phyloP scores from a whole-genome alignment of 2,329 filamentous ascomycete genomes.

The Coleophoma crateriformis region DNA sequence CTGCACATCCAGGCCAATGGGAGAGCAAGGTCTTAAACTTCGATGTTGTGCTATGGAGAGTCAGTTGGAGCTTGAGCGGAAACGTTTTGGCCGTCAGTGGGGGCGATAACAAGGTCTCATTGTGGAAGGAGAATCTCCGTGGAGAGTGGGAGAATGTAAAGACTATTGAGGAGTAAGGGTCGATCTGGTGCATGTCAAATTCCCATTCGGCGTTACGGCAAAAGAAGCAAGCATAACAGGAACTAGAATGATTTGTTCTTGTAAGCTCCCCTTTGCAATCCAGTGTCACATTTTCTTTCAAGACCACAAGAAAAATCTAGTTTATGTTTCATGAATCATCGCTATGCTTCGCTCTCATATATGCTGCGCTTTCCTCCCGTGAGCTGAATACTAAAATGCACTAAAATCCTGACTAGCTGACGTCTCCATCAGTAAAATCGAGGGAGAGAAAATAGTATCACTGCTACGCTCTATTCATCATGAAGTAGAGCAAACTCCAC shows the following conservation, averaged over 20 bases:
- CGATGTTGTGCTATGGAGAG: conserved; percentile 87
- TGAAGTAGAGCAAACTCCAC: no score
- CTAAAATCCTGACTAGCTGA: no score
- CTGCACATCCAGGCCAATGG: conserved; percentile 67
- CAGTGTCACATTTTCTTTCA: no score
- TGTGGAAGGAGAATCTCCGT: conserved; percentile 98
- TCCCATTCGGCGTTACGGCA: conserved; percentile 1
- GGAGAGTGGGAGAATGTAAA: conserved; percentile 98
- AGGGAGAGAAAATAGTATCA: no score
- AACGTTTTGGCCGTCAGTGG: conserved; percentile 93
- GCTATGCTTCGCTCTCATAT: no score
- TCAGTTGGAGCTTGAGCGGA: conserved; percentile 95
- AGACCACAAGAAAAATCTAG: no score
- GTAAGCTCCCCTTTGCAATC: no score
- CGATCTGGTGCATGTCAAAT: background rate
- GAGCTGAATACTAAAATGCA: no score
- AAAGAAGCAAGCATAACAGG: background rate
- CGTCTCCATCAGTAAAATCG: no score
- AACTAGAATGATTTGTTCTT: background rate
- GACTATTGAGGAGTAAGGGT: conserved; percentile 77
- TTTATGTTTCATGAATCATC: no score
- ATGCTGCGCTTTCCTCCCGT: no score
- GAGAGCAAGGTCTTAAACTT: conserved; percentile 80
- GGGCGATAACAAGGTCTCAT: conserved; percentile 90
- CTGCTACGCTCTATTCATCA: no score